Percentiles rank a stretch among this genome's conserved stretches.
Evolutionary conservation across 2,329 filamentous ascomycete genomes (phyloP).

Genomic region (Colletotrichum spinosum): DNA sequence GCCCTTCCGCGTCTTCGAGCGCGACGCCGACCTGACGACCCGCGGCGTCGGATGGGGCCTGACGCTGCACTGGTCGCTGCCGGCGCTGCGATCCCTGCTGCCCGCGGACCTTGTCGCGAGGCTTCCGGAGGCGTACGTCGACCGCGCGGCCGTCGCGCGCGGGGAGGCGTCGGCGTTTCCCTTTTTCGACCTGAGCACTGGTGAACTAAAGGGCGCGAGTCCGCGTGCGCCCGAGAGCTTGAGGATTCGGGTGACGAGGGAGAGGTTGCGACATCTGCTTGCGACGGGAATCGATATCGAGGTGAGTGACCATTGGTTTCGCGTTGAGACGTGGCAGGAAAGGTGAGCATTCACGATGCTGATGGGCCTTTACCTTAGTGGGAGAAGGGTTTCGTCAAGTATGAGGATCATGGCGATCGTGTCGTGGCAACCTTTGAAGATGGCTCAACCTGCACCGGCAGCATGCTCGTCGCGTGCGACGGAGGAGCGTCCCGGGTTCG

Average conservation of each 20-base stretch:
- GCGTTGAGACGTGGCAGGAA: too few species aligned
- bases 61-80: constrained; percentile 72
- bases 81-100: constrained; percentile 62
- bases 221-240: constrained; percentile 57
- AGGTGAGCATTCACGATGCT: neutral
- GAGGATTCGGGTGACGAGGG: constrained; percentile 60
- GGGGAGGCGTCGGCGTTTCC: constrained; percentile 62
- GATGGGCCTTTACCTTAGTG: constrained; percentile 46
- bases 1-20: constrained; percentile 63
- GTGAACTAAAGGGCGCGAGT: constrained; percentile 52
- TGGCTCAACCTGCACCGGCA: constrained; percentile 53
- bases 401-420: constrained; percentile 41
- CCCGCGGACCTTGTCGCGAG: constrained; percentile 57
- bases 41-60: constrained; percentile 71
- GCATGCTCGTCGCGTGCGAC: constrained; percentile 63
- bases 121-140: constrained; percentile 64
- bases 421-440: constrained; percentile 61
- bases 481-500: constrained; percentile 59
- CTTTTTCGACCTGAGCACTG: constrained; percentile 67
- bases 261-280: constrained; percentile 58
- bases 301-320: constrained; percentile 43
- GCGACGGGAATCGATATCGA: constrained; percentile 57
- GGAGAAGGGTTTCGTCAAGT: constrained; percentile 49
- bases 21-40: constrained; percentile 58
- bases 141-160: constrained; percentile 59